Evolutionary conservation across 2,329 filamentous ascomycete species (phyloP).

Genomic region (Teratosphaeria zuluensis): DNA sequence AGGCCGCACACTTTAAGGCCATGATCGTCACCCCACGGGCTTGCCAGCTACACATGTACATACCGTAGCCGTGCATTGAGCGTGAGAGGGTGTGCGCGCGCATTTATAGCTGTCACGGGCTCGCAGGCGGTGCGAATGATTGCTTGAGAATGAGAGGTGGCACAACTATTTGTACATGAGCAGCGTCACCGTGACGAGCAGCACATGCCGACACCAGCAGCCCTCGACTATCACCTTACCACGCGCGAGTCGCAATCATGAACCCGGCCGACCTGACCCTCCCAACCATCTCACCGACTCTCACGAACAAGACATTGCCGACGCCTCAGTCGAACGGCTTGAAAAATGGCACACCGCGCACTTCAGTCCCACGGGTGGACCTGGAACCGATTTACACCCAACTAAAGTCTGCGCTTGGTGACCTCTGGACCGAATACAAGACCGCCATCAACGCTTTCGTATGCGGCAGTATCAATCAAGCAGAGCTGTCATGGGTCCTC

Average conservation of each 20-base stretch:
- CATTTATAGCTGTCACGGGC: background rate
- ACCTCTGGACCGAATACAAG: slow-evolving; percentile 53
- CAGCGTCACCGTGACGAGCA: background rate
- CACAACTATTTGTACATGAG: background rate
- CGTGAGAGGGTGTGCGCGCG: background rate
- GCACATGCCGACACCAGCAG: background rate
- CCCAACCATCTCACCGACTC: slow-evolving; percentile 15
- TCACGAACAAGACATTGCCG: slow-evolving; percentile 19
- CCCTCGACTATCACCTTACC: background rate
- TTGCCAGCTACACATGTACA: too few relatives aligned
- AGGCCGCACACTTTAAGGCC: background rate
- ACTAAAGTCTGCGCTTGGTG: slow-evolving; percentile 49
- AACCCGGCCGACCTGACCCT: slow-evolving; percentile 25
- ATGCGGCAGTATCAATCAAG: slow-evolving; percentile 51
- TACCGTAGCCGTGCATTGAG: background rate
- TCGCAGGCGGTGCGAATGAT: background rate
- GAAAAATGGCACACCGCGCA: slow-evolving; percentile 40
- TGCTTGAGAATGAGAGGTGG: background rate
- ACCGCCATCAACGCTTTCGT: slow-evolving; percentile 48
- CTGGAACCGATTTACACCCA: slow-evolving; percentile 53
- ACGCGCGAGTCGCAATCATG: slow-evolving; percentile 13
- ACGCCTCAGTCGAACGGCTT: slow-evolving; percentile 20
- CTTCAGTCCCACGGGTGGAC: slow-evolving; percentile 51
- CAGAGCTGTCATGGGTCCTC: slow-evolving; percentile 48
- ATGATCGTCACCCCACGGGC: background rate